Percentiles rank a stretch among this genome's conserved stretches.
phyloP scores from a whole-genome alignment of 345 rosid genomes.

The Arabidopsis arenosa region DNA sequence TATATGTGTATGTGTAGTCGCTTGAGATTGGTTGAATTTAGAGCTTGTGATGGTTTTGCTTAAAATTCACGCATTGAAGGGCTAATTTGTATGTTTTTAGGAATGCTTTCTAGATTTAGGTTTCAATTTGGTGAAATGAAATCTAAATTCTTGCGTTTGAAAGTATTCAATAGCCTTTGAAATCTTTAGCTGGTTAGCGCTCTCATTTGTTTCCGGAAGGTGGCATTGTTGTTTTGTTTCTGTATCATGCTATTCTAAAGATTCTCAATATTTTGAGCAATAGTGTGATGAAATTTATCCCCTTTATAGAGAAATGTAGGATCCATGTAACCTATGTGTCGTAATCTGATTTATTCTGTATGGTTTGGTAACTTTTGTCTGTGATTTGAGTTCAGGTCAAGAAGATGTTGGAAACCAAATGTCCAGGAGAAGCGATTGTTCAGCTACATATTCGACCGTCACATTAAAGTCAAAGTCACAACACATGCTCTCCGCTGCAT shows the following conservation, averaged over 20 bases:
- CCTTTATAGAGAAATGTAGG: neutral
- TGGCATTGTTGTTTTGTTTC: constrained; percentile 20
- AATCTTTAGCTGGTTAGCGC: neutral
- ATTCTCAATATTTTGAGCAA: neutral
- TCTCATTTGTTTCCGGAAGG: neutral
- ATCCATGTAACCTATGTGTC: neutral
- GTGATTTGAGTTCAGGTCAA: constrained; percentile 54
- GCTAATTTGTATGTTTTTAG: neutral
- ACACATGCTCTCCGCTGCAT: constrained; percentile 95
- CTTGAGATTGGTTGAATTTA: neutral
- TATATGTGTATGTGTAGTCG: neutral
- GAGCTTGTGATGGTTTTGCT: constrained; percentile 14
- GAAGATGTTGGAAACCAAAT: constrained; percentile 93
- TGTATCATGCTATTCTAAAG: neutral
- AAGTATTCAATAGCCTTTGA: neutral
- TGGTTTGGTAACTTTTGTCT: constrained; percentile 26
- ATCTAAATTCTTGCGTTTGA: neutral
- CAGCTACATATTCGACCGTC: constrained; percentile 89
- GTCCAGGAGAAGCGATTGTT: constrained; percentile 91
- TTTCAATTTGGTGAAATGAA: neutral
- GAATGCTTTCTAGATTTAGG: constrained; percentile 4
- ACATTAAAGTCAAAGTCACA: constrained; percentile 88
- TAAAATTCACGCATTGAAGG: neutral
- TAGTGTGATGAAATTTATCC: neutral
- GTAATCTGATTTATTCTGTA: neutral